These are phyloP conservation scores for Mycena crocata DNA, from an alignment of 768 basidiomycete species.

Conservation along the genomic window DNA sequence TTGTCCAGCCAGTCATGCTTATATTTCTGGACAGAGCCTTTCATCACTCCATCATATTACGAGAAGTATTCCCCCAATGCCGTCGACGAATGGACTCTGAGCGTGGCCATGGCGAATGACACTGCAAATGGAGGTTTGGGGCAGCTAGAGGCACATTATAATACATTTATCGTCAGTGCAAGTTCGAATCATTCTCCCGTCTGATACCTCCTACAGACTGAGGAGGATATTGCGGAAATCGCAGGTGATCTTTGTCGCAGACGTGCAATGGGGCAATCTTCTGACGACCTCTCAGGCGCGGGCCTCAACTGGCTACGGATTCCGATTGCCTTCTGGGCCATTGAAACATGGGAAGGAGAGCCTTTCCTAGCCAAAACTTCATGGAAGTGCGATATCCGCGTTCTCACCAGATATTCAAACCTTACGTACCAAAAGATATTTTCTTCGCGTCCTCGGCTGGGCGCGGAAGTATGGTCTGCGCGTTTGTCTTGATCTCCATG, in stretches of 20 bases:
- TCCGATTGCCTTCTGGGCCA: slow-evolving; percentile 88
- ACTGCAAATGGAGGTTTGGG: slow-evolving; percentile 70
- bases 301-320: slow-evolving; percentile 88
- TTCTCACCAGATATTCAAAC: neutral
- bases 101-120: slow-evolving; percentile 72
- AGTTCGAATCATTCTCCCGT: neutral
- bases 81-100: slow-evolving; percentile 78
- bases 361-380: slow-evolving; percentile 80
- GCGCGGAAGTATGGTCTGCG: slow-evolving; percentile 91
- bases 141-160: slow-evolving; percentile 81
- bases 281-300: slow-evolving; percentile 53
- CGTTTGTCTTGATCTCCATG: slow-evolving; percentile 83
- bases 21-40: slow-evolving; percentile 53
- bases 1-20: neutral
- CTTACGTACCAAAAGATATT: slow-evolving; percentile 58
- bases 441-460: slow-evolving; percentile 82
- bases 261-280: neutral
- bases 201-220: slow-evolving; percentile 63
- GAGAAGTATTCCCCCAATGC: slow-evolving; percentile 64
- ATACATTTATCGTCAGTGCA: slow-evolving; percentile 79
- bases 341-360: slow-evolving; percentile 79
- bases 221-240: slow-evolving; percentile 87
- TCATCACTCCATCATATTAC: slow-evolving; percentile 74
- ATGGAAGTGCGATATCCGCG: slow-evolving; percentile 67
- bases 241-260: slow-evolving; percentile 55